Base-by-base conservation (phyloP, 2,329 filamentous ascomycete genomes). In the Xylariaceae sp. region DNA sequence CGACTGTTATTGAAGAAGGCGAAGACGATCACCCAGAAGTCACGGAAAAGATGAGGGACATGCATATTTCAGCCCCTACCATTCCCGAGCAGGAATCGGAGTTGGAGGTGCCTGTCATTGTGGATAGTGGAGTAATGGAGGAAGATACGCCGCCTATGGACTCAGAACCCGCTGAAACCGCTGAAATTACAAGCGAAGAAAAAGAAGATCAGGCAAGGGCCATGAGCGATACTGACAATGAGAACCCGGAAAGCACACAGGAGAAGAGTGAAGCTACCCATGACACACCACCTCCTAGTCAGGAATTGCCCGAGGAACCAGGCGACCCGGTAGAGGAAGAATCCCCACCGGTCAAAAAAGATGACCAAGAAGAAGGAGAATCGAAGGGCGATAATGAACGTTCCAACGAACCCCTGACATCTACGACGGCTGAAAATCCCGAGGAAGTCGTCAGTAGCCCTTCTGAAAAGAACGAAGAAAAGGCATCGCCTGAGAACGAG, bases 1-100 rank as follows among this genome's bases (percentile, higher is more conserved):
- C 87, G 1, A 94, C 90, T 0, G 91, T 96, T 11, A 82, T 90
- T 42, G 91, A 96, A 71, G 86, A 90, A 53, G 87, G 89, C 57
- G 91, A 95, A 68, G 92, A 96, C 61, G 85, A 88, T 15, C 67
- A 75, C 15, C 74, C 76, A 2, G 76, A 78, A 23, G 72, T 82
- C 18, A 73, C 77, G 17, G 74, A 75, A 57, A 80, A 74, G 65
- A 66, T 85, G 52, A 76, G 71, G 59, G 71, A 72, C 35, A 74
- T 84, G 71, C 76, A 76, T 37, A 75, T 85, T 48, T 75, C 78
- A 1, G 72, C 73, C 7, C 72, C 77, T 1, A 86, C 90, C 62
- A 81, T 86, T 47, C 82, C 85, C 30, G 88, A 90, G 34, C 74
- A 77, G 51, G 76, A 77, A 53, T 67, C 73, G 51, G 76, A 73